Evolutionary conservation across 768 basidiomycete species (phyloP).

Genomic region (Paxillus involutus): DNA sequence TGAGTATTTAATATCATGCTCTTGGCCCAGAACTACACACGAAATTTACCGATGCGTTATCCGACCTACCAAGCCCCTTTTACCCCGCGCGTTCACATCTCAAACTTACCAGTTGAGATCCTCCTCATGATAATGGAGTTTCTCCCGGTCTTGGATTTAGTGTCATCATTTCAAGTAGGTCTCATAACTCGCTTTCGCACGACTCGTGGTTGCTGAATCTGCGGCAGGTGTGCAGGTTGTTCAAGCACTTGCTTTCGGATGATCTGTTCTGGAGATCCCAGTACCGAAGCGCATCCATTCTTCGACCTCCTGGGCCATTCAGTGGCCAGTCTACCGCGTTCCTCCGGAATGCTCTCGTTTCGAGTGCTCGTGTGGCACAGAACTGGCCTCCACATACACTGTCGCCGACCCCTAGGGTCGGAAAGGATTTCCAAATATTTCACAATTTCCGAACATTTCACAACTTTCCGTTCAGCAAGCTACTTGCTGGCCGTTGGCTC

Average conservation of each 20-base stretch:
- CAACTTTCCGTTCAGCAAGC: background rate
- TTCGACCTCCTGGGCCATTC: constrained; percentile 8
- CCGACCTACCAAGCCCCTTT: background rate
- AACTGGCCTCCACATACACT: constrained; percentile 5
- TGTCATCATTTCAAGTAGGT: background rate
- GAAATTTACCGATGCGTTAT: background rate
- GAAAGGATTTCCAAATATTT: background rate
- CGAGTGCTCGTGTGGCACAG: constrained; percentile 1
- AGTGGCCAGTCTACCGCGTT: background rate
- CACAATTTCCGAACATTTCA: background rate
- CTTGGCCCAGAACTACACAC: background rate
- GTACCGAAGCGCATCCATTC: background rate
- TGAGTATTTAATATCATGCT: background rate
- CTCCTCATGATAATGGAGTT: constrained; percentile 3
- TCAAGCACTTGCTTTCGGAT: constrained; percentile 1
- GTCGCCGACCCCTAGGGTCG: background rate
- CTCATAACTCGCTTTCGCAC: background rate
- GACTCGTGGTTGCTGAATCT: background rate
- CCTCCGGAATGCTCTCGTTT: constrained; percentile 1
- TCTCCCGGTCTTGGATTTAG: constrained; percentile 1
- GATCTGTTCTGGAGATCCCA: constrained; percentile 3
- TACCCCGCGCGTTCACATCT: background rate
- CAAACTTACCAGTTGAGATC: constrained; percentile 4
- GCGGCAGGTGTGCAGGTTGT: constrained; percentile 4
- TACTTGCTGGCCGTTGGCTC: constrained; percentile 6